A percentile compares a stretch with the other conserved stretches of the same genome.
phyloP scores from a whole-genome alignment of 2,329 filamentous ascomycete species.

The Colletotrichum coccodes region DNA sequence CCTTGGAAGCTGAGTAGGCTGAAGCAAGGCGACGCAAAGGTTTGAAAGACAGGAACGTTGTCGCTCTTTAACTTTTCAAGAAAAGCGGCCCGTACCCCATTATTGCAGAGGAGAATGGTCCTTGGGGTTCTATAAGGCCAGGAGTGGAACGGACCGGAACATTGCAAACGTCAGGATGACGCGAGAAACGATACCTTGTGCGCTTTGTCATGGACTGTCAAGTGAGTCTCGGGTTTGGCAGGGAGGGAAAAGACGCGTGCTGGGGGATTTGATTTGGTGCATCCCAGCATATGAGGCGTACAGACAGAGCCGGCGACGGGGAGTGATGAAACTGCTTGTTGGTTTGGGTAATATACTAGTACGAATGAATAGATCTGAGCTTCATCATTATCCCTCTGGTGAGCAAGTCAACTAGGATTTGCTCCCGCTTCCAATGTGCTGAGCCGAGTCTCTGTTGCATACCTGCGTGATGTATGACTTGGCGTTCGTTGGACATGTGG shows the following conservation, averaged over 20 bases:
- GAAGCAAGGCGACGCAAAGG: neutral
- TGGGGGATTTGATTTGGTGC: slow-evolving; percentile 5
- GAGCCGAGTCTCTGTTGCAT: too few relatives aligned
- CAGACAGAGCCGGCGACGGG: slow-evolving; percentile 23
- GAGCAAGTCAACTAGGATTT: neutral
- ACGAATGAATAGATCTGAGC: slow-evolving; percentile 28
- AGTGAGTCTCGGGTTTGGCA: slow-evolving; percentile 13
- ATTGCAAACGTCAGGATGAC: neutral
- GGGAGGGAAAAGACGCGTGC: slow-evolving; percentile 5
- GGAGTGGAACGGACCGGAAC: neutral
- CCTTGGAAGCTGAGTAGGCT: slow-evolving; percentile 62
- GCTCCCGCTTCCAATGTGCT: too few relatives aligned
- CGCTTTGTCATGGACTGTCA: slow-evolving; percentile 5
- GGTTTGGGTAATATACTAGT: slow-evolving; percentile 28
- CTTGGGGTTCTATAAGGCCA: neutral
- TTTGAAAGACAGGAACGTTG: neutral
- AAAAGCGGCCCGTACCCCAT: neutral
- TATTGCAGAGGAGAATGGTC: neutral
- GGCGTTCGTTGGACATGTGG: neutral
- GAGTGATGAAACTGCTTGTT: slow-evolving; percentile 25
- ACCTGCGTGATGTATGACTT: too few relatives aligned
- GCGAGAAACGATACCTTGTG: slow-evolving; percentile 6
- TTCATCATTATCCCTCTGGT: neutral
- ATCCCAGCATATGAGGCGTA: slow-evolving; percentile 12
- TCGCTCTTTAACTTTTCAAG: slow-evolving; percentile 1